Evolutionary conservation across 805 yeast genomes (phyloP).

Genomic region (Wickerhamiella bombiphila): DNA sequence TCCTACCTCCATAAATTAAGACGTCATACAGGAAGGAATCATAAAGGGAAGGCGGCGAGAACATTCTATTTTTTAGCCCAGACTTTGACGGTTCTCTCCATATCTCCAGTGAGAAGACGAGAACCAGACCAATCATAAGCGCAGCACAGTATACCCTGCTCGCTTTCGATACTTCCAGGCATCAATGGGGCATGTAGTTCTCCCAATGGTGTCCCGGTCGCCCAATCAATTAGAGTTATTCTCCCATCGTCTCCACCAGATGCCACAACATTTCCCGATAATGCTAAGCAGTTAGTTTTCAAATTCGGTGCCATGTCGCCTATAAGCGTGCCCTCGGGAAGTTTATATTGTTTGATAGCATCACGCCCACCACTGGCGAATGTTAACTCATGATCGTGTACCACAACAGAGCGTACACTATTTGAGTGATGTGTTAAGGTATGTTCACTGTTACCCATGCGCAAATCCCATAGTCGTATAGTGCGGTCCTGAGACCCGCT

Average conservation of each 20-base stretch:
- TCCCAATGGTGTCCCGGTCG: slow-evolving; percentile 40
- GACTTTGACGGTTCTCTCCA: slow-evolving; percentile 61
- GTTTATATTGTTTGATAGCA: slow-evolving; percentile 69
- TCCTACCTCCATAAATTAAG: no score
- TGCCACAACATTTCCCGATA: slow-evolving; percentile 34
- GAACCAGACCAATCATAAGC: slow-evolving; percentile 67
- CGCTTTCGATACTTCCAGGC: slow-evolving; percentile 60
- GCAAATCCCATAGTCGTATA: slow-evolving; percentile 77
- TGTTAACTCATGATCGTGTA: slow-evolving; percentile 57
- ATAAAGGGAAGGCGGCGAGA: no score
- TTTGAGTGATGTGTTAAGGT: slow-evolving; percentile 76
- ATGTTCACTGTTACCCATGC: slow-evolving; percentile 57
- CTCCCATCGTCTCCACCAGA: slow-evolving; percentile 77
- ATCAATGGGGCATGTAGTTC: slow-evolving; percentile 45
- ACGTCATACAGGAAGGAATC: no score
- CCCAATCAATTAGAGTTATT: slow-evolving; percentile 66
- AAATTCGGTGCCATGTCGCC: slow-evolving; percentile 35
- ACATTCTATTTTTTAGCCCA: slow-evolving; percentile 27
- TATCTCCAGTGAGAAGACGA: slow-evolving; percentile 71
- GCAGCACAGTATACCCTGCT: slow-evolving; percentile 52
- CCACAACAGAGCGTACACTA: slow-evolving; percentile 56
- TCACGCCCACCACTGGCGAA: slow-evolving; percentile 71
- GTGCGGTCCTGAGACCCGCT: slow-evolving; percentile 78
- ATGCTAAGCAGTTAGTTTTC: slow-evolving; percentile 33
- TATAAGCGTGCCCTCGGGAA: slow-evolving; percentile 63